These are phyloP conservation scores for Peterozyma xylosa DNA, from an alignment of 805 yeast species.

Conservation along the genomic window DNA sequence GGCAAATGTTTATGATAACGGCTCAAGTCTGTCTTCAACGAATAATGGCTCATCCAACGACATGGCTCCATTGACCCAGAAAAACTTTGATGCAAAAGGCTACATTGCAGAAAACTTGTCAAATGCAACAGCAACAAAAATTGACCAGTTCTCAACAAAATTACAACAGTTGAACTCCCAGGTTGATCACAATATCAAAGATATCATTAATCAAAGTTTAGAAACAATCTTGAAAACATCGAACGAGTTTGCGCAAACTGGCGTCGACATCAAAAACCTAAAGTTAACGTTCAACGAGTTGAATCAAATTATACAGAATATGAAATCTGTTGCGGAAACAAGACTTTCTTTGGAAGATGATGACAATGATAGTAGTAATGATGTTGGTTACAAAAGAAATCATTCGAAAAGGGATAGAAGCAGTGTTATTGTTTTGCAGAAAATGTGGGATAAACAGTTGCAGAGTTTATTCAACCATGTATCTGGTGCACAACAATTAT, in stretches of 20 bases:
- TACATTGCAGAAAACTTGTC: conserved; percentile 45
- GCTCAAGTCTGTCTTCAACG: too few species aligned
- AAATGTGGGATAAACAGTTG: conserved; percentile 74
- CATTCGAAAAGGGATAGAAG: conserved; percentile 46
- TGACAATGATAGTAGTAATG: neutral
- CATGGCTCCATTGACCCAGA: too few species aligned
- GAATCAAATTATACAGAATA: conserved; percentile 48
- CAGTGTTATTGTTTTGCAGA: conserved; percentile 65
- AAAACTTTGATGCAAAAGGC: conserved; percentile 35
- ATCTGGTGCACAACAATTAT: conserved; percentile 81
- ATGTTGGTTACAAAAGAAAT: neutral
- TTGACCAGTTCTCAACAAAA: conserved; percentile 59
- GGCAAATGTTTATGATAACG: conserved; percentile 2
- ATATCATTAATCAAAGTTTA: conserved; percentile 54
- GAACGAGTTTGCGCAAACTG: conserved; percentile 54
- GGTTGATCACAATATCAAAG: conserved; percentile 51
- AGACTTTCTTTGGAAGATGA: conserved; percentile 38
- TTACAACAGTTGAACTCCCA: conserved; percentile 39
- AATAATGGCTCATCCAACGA: too few species aligned
- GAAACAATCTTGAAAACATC: conserved; percentile 53
- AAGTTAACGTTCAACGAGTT: conserved; percentile 55
- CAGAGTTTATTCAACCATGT: conserved; percentile 69
- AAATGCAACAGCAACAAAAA: conserved; percentile 63
- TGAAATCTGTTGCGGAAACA: conserved; percentile 55
- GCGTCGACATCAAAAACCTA: conserved; percentile 53